phyloP scores from a whole-genome alignment of 1,139 yeast species.

The Candida neerlandica region DNA sequence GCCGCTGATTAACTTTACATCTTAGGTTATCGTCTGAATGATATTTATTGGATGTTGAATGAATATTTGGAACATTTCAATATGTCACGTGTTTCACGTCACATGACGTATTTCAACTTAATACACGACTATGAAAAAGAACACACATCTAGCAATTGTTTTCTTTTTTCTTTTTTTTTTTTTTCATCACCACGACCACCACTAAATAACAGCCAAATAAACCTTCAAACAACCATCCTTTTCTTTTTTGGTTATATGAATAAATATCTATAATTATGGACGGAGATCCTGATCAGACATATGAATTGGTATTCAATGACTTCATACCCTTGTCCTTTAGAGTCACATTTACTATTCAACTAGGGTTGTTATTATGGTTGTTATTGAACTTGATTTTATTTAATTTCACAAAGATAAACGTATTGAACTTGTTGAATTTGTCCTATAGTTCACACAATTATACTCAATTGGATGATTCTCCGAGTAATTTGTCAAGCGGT shows the following conservation, averaged over 20 bases:
- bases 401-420: constrained; percentile 30
- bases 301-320: constrained; percentile 23
- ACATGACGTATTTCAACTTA: too few species aligned
- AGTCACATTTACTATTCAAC: constrained; percentile 32
- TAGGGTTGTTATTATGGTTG: constrained; percentile 41
- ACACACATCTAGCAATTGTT: too few species aligned
- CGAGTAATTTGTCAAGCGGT: constrained; percentile 26
- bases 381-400: constrained; percentile 30
- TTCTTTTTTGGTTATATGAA: background rate
- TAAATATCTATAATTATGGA: constrained; percentile 12
- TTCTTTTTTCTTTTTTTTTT: too few species aligned
- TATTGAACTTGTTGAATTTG: constrained; percentile 38
- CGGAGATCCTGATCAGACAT: constrained; percentile 14
- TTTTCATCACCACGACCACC: background rate
- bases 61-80: too few species aligned
- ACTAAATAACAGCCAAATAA: background rate
- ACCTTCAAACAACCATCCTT: background rate
- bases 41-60: too few species aligned
- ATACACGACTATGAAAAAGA: too few species aligned
- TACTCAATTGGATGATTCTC: constrained; percentile 25
- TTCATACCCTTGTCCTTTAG: constrained; percentile 45
- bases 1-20: too few species aligned
- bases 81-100: too few species aligned
- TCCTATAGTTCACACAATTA: constrained; percentile 45
- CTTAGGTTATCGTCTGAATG: too few species aligned